Percentiles rank a stretch among this genome's conserved stretches.
phyloP scores from a whole-genome alignment of 345 rosid genomes.

The Xanthoceras sorbifolium region DNA sequence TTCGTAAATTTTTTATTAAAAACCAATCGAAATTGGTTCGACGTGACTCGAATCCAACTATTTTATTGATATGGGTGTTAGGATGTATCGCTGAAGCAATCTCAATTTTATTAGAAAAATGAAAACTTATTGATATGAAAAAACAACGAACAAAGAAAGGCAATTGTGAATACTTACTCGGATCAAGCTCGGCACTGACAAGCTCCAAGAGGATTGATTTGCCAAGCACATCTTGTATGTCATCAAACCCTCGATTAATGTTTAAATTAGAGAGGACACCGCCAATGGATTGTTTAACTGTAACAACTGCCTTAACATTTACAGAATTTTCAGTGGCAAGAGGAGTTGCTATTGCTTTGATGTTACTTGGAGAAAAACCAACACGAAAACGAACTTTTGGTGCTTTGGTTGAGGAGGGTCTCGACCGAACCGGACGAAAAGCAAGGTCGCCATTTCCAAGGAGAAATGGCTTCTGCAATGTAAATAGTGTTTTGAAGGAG shows the following conservation, averaged over 20 bases:
- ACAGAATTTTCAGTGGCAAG: not conserved
- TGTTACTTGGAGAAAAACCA: constrained; percentile 5
- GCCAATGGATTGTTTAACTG: constrained; percentile 28
- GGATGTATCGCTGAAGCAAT: too few species aligned
- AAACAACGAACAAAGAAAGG: too few species aligned
- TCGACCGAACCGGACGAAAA: constrained; percentile 12
- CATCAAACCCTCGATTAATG: constrained; percentile 40
- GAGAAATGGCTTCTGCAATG: constrained; percentile 33
- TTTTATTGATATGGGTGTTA: too few species aligned
- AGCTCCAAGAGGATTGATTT: constrained; percentile 53
- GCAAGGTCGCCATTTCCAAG: constrained; percentile 26
- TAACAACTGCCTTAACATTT: constrained; percentile 41
- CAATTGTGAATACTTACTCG: constrained; percentile 36
- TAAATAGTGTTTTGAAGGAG: constrained; percentile 10
- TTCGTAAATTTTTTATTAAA: too few species aligned
- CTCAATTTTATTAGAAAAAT: too few species aligned
- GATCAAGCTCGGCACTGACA: constrained; percentile 51
- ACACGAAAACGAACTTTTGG: constrained; percentile 11
- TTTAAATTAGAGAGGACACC: constrained; percentile 32
- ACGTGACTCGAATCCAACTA: too few species aligned
- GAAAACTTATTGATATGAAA: too few species aligned
- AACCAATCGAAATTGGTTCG: too few species aligned
- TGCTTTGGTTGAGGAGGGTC: not conserved
- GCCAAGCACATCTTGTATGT: constrained; percentile 46
- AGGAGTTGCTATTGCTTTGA: constrained; percentile 21